Base-by-base conservation (phyloP, 768 basidiomycete species). In the Lentinula aciculospora region DNA sequence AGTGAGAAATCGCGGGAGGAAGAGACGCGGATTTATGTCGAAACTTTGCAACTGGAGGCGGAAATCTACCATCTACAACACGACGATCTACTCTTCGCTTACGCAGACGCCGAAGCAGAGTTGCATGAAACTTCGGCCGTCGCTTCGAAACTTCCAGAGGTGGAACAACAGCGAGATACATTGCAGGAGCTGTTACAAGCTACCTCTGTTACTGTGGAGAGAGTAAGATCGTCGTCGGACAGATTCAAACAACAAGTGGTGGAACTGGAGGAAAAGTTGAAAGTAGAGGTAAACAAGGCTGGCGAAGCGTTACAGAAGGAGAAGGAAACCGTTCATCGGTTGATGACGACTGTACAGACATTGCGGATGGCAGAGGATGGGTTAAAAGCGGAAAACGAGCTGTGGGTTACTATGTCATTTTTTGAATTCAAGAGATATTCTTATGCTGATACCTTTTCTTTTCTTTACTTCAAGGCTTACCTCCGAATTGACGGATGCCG, bases 291-390 rank as follows among this genome's bases (percentile, higher is more conserved):
- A 1, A 70, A 68, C 6, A 69, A 68, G 46, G 66, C 76, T 56
- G 71, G 76, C 56, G 61, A 62, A 4, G 64, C 69, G 0, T 54
- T 82, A 60, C 74, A 76, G 58, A 80, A 75, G 58, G 82, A 84
- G 51, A 75, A 72, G 39, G 75, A 82, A 27, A 61, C 72, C 0
- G 65, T 73, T 8, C 77, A 81, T 58, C 74, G 80, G 23, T 68
- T 89, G 36, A 76, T 78, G 0, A 67, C 67, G 15, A 74, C 81
- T 4, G 66, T 86, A 32, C 78, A 82, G 60, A 81, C 81, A 70
- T 76, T 71, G 60, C 79, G 83, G 62, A 78, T 79, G 60, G 83
- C 86, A 3, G 89, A 94, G 66, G 84, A 84, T 31, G 81, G 78
- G 3, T 74, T 94, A 54, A 77, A 81, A 32, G 77, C 77, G 27